A percentile compares a stretch with the other conserved stretches of the same genome.
Conservation (phyloP, 2,329 filamentous ascomycete species). For the Penicillium olsonii region DNA sequence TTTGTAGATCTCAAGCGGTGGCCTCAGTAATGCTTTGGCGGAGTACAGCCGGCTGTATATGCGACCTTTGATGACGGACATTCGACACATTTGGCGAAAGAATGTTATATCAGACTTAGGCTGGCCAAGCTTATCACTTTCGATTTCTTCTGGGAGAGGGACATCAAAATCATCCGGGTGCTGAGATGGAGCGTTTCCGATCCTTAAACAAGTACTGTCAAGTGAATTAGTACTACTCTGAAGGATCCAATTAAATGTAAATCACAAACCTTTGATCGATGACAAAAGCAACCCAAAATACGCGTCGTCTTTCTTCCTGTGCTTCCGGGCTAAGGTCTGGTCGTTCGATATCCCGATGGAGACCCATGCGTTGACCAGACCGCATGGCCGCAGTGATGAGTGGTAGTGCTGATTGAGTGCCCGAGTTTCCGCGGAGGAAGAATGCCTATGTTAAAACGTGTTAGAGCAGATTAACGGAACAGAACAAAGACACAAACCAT, state of each 20-base stretch:
- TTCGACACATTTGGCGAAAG: constrained; percentile 88
- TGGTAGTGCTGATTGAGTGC: constrained; percentile 86
- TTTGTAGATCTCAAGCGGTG: constrained; percentile 76
- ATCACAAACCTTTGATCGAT: constrained; percentile 64
- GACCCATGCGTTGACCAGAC: constrained; percentile 83
- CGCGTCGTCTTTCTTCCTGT: constrained; percentile 78
- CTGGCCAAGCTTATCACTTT: constrained; percentile 82
- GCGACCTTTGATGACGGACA: constrained; percentile 83
- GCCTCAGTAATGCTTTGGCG: constrained; percentile 81
- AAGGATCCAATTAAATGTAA: background rate
- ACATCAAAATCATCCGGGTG: constrained; percentile 86
- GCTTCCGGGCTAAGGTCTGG: constrained; percentile 89
- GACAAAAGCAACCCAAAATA: constrained; percentile 74
- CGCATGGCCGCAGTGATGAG: constrained; percentile 86
- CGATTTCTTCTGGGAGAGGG: constrained; percentile 81
- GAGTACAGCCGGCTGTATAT: constrained; percentile 90
- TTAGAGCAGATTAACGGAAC: background rate
- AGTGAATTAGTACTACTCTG: background rate
- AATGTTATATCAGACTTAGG: constrained; percentile 85
- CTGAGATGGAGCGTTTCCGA: constrained; percentile 66
- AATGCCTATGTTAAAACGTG: constrained; percentile 54
- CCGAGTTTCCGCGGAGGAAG: constrained; percentile 91
- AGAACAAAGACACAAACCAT: constrained; percentile 57
- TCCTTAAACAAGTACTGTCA: constrained; percentile 61
- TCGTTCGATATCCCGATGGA: constrained; percentile 84